These are phyloP conservation scores for Thinopyrum elongatum DNA, from an alignment of 176 grass and related monocot genomes.

Conservation along the genomic window DNA sequence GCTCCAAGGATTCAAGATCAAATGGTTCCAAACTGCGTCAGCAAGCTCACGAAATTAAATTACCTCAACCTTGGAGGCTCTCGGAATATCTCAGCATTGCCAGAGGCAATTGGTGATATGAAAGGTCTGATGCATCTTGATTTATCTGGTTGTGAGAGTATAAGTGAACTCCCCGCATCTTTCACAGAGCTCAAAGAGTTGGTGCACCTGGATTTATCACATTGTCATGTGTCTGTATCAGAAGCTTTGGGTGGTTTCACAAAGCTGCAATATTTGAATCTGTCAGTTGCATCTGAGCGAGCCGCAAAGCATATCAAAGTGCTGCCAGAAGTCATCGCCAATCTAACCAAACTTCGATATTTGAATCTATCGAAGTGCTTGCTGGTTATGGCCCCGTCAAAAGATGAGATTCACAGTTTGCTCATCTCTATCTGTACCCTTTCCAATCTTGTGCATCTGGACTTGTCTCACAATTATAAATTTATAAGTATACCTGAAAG, in stretches of 20 bases:
- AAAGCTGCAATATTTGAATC: background rate
- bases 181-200: background rate
- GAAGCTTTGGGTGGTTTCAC: background rate
- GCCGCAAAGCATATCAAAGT: background rate
- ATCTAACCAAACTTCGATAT: background rate
- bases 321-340: background rate
- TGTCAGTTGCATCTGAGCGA: background rate
- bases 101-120: constrained; percentile 9
- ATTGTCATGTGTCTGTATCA: background rate
- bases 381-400: background rate
- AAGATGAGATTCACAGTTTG: background rate
- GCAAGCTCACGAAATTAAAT: background rate
- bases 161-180: background rate
- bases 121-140: constrained; percentile 5
- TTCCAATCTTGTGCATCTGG: background rate
- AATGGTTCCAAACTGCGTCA: background rate
- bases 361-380: background rate
- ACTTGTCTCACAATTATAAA: background rate
- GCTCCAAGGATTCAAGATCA: background rate
- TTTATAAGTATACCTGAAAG: background rate
- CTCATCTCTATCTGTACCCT: background rate
- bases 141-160: background rate
- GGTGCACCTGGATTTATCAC: constrained; percentile 10
- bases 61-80: background rate
- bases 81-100: background rate